Percentiles rank a stretch among this genome's conserved stretches.
Evolutionary conservation across 768 basidiomycete species (phyloP).

Genomic region (Scleroderma citrinum): DNA sequence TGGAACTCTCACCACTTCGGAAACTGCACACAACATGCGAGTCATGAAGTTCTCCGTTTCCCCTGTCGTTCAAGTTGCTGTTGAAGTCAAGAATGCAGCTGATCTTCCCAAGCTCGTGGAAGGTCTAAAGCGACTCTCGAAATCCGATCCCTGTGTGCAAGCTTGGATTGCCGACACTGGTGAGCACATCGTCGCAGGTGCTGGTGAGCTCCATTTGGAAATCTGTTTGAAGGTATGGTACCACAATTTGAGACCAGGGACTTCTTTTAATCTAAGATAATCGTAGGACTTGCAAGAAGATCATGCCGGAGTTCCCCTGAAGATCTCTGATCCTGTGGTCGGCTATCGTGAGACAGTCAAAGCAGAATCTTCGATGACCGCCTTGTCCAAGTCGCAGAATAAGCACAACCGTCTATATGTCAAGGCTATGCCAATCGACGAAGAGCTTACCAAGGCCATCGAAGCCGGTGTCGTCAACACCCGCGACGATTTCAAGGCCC

Average conservation of each 20-base stretch:
- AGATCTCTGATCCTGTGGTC: conserved; percentile 96
- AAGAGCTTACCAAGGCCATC: conserved; percentile 91
- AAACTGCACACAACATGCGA: conserved; percentile 99
- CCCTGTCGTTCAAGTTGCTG: conserved; percentile 97
- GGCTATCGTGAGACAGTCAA: conserved; percentile 97
- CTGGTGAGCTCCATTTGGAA: conserved; percentile 98
- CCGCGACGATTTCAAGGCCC: conserved; percentile 96
- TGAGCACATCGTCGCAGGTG: conserved; percentile 98
- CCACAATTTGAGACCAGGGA: background rate
- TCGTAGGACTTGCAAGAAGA: conserved; percentile 95
- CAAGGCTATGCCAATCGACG: conserved; percentile 89
- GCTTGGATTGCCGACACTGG: conserved; percentile 88
- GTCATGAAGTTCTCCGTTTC: conserved; percentile 99
- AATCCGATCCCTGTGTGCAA: conserved; percentile 99
- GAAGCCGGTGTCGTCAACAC: conserved; percentile 79
- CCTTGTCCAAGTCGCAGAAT: conserved; percentile 98
- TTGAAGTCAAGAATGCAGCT: conserved; percentile 99
- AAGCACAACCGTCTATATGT: conserved; percentile 99
- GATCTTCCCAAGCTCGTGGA: conserved; percentile 99
- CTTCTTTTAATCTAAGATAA: background rate
- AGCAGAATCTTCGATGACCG: conserved; percentile 91
- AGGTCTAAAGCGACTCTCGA: conserved; percentile 99
- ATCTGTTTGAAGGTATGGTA: conserved; percentile 89
- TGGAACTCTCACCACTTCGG: conserved; percentile 94
- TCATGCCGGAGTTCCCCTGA: conserved; percentile 98